Conservation (phyloP, 495 filamentous ascomycete species). For the Amniculicola lignicola region DNA sequence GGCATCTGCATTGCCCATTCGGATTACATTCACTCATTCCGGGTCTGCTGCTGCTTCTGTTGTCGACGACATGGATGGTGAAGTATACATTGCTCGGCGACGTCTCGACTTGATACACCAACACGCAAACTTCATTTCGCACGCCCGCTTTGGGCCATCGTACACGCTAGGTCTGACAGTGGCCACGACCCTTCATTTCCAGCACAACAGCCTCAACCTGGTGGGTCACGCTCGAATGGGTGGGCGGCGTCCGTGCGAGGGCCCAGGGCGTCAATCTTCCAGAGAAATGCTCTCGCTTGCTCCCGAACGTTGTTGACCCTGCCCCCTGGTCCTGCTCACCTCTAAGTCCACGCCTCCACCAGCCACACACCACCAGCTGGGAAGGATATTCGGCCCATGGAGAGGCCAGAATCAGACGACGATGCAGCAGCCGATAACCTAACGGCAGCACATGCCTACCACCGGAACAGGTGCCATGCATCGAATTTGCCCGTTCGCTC, state of each 20-base stretch:
- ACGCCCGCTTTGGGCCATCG: slow-evolving; percentile 22
- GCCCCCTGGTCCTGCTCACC: slow-evolving; percentile 23
- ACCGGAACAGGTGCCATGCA: too few relatives aligned
- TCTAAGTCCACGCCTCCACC: slow-evolving; percentile 30
- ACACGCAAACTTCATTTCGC: slow-evolving; percentile 32
- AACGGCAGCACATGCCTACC: too few relatives aligned
- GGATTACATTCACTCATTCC: too few relatives aligned
- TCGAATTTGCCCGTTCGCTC: too few relatives aligned
- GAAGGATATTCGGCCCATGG: too few relatives aligned
- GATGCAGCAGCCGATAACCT: neutral
- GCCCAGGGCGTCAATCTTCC: slow-evolving; percentile 32
- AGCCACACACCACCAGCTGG: slow-evolving; percentile 17
- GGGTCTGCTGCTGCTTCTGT: too few relatives aligned
- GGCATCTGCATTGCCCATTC: slow-evolving; percentile 24
- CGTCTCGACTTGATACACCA: slow-evolving; percentile 35
- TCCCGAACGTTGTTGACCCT: slow-evolving; percentile 33
- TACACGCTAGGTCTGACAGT: slow-evolving; percentile 23
- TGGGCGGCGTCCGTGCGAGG: slow-evolving; percentile 23
- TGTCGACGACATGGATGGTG: too few relatives aligned
- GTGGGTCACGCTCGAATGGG: slow-evolving; percentile 16
- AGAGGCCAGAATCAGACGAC: too few relatives aligned
- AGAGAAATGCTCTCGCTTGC: slow-evolving; percentile 31
- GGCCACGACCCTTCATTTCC: slow-evolving; percentile 34
- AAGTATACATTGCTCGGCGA: too few relatives aligned
- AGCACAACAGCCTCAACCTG: slow-evolving; percentile 12